Percentiles rank a stretch among this genome's conserved stretches.
Evolutionary conservation across 805 yeast species (phyloP).

Genomic region (Metschnikowia kofuensis): DNA sequence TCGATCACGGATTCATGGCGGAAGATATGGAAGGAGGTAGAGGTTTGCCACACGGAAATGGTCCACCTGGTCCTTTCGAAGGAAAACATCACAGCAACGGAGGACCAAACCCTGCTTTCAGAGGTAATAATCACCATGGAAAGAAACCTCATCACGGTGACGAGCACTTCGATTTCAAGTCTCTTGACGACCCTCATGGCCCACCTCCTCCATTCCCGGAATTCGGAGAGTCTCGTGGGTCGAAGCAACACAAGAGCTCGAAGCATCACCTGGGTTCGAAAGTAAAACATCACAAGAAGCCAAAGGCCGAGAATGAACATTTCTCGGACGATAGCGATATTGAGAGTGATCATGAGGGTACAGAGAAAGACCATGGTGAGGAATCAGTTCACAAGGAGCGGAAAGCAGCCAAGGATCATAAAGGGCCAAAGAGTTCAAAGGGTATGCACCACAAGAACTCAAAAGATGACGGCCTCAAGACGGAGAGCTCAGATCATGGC

Average conservation of each 20-base stretch:
- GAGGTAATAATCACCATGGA: not conserved
- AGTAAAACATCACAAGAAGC: conserved; percentile 2
- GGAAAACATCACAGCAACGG: not conserved
- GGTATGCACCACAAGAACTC: not conserved
- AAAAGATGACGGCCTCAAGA: not conserved
- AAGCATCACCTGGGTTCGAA: not conserved
- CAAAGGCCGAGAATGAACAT: not conserved
- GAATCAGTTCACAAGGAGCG: not conserved
- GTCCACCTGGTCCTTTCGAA: not conserved
- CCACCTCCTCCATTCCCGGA: conserved; percentile 6
- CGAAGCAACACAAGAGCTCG: not conserved
- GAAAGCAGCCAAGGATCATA: not conserved
- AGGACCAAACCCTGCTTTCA: not conserved
- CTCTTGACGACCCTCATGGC: conserved; percentile 4
- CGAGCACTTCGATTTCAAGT: not conserved
- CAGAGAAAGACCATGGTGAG: not conserved
- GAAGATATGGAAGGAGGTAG: not conserved
- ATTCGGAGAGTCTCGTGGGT: not conserved
- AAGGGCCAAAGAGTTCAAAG: not conserved
- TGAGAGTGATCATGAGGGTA: not conserved
- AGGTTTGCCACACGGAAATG: not conserved
- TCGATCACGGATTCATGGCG: conserved; percentile 1
- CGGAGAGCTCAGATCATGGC: not conserved
- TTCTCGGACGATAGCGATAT: not conserved
- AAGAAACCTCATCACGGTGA: not conserved